Evolutionary conservation across 768 basidiomycete species (phyloP).

Genomic region (Kwoniella pini): DNA sequence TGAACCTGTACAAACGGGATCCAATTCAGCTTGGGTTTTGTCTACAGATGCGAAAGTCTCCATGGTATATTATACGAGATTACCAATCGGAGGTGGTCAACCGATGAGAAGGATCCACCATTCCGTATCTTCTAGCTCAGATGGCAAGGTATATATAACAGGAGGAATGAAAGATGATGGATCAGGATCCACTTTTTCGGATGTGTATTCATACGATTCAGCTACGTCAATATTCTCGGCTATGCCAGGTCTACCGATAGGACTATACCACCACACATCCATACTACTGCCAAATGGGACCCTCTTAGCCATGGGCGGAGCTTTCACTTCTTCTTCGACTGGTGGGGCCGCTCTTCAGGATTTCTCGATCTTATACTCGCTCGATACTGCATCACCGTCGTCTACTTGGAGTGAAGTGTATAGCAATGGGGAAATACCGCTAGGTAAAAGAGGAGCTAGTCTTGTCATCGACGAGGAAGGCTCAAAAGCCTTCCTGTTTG

Average conservation of each 20-base stretch:
- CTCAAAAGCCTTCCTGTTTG: slow-evolving; percentile 70
- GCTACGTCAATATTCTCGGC: slow-evolving; percentile 62
- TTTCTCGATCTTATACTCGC: slow-evolving; percentile 64
- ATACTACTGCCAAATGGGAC: slow-evolving; percentile 69
- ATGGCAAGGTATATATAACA: slow-evolving; percentile 65
- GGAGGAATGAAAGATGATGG: slow-evolving; percentile 84
- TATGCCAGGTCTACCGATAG: slow-evolving; percentile 66
- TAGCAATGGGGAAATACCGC: slow-evolving; percentile 58
- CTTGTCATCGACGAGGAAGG: slow-evolving; percentile 46
- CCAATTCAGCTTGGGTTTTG: slow-evolving; percentile 69
- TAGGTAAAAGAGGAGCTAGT: slow-evolving; percentile 38
- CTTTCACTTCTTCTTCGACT: slow-evolving; percentile 55
- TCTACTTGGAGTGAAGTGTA: slow-evolving; percentile 64
- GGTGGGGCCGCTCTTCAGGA: slow-evolving; percentile 59
- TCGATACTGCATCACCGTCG: slow-evolving; percentile 62
- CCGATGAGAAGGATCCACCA: slow-evolving; percentile 79
- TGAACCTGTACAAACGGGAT: slow-evolving; percentile 59
- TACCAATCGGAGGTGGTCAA: slow-evolving; percentile 65
- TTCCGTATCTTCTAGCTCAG: slow-evolving; percentile 61
- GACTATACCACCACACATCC: slow-evolving; percentile 71
- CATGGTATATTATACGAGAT: slow-evolving; percentile 57
- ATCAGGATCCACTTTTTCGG: slow-evolving; percentile 65
- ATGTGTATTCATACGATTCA: slow-evolving; percentile 65
- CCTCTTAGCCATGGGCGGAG: slow-evolving; percentile 73
- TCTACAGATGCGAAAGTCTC: slow-evolving; percentile 55